phyloP scores from a whole-genome alignment of 2,329 filamentous ascomycete species.

The Ophiognomonia clavigignenti-juglandacearum region DNA sequence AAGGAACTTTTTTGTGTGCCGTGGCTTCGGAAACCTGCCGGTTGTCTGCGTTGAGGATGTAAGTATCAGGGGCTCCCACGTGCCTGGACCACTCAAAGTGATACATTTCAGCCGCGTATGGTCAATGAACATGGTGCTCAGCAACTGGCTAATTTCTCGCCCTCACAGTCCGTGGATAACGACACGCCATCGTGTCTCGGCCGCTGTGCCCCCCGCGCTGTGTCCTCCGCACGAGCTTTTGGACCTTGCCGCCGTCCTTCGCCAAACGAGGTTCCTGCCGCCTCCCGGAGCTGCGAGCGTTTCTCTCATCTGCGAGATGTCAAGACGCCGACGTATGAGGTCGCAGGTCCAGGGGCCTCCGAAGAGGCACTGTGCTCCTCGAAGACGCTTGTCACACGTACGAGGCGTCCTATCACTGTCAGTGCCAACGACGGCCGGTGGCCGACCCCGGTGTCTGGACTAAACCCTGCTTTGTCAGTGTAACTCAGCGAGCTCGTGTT shows the following conservation, averaged over 20 bases:
- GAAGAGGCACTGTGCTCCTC: background rate
- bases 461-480: conserved; percentile 4
- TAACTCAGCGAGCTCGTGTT: conserved; percentile 9
- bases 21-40: conserved; percentile 2
- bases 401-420: conserved; percentile 8
- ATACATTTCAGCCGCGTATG: background rate
- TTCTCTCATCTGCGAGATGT: conserved; percentile 3
- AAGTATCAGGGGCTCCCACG: background rate
- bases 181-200: too few relatives aligned
- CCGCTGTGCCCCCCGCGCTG: too few relatives aligned
- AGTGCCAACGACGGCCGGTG: background rate
- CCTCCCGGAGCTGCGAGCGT: background rate
- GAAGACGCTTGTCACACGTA: conserved; percentile 1
- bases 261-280: too few relatives aligned
- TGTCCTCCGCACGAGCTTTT: too few relatives aligned
- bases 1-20: background rate
- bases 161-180: too few relatives aligned
- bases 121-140: too few relatives aligned
- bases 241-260: too few relatives aligned
- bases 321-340: background rate
- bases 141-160: too few relatives aligned
- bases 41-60: background rate
- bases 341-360: background rate
- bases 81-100: background rate
- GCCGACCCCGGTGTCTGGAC: conserved; percentile 5